Conservation (phyloP, 306 rosid genomes). For the Glycyrrhiza uralensis region DNA sequence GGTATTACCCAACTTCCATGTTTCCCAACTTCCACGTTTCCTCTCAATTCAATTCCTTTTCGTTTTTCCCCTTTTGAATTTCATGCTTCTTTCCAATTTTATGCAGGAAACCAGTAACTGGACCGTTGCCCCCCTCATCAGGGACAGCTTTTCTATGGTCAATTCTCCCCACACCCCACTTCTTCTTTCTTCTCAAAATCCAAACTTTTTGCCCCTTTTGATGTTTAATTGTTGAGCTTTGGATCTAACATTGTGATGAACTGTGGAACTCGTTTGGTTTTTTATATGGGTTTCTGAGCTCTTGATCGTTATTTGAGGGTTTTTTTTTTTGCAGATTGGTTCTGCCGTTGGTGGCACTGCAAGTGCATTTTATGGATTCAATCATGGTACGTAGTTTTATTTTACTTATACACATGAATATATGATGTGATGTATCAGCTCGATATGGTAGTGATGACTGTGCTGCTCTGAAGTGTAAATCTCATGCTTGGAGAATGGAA, state of each 20-base stretch:
- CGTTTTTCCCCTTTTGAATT: background rate
- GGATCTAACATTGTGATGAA: slow-evolving; percentile 5
- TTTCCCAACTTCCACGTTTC: background rate
- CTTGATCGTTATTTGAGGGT: background rate
- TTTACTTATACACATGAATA: background rate
- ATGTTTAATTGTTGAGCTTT: background rate
- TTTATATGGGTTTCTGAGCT: background rate
- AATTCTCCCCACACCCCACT: background rate
- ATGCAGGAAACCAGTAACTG: slow-evolving; percentile 72
- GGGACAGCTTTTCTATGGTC: slow-evolving; percentile 94
- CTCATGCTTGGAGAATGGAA: background rate
- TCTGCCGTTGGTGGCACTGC: slow-evolving; percentile 92
- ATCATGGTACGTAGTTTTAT: slow-evolving; percentile 51
- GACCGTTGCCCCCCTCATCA: slow-evolving; percentile 65
- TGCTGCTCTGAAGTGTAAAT: background rate
- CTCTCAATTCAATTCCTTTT: background rate
- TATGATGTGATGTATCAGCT: background rate
- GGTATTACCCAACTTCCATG: slow-evolving; percentile 44
- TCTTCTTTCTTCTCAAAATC: slow-evolving; percentile 12
- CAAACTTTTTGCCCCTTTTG: background rate
- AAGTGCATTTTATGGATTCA: slow-evolving; percentile 95
- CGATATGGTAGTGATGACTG: slow-evolving; percentile 1
- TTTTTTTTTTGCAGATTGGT: slow-evolving; percentile 57
- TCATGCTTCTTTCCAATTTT: background rate
- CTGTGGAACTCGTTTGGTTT: background rate